Evolutionary conservation across 2,329 filamentous ascomycete genomes (phyloP), one percentile per base, ranked within the genome.

Genomic region (Cyphellophora europaea): DNA sequence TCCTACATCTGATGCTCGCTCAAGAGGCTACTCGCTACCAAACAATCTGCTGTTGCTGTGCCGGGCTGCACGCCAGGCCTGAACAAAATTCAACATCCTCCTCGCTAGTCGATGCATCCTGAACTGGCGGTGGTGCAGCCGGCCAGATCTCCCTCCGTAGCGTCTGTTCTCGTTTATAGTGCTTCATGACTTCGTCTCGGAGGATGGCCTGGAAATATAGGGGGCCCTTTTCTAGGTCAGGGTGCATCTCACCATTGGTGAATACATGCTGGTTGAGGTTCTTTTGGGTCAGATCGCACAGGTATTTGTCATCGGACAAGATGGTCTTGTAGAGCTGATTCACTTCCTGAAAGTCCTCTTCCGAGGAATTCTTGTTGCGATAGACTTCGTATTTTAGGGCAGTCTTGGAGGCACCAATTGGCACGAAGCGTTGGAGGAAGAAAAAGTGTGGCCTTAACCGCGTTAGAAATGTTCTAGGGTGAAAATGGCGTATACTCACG

Each of bases 301-400:
- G 67, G 6, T 68, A 62, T 49, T 79, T 79, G 58, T 80, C 76
- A 53, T 80, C 76, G 2, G 65, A 63, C 69, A 79, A 72, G 53
- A 80, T 67, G 25, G 71, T 69, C 55, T 73, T 74, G 61, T 78
- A 79, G 47, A 79, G 71, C 30, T 69, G 55, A 52, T 65, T 67
- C 53, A 79, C 72, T 34, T 62, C 54, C n/a, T 65, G 54, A 51
- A 79, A 80, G 41, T 77, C 69, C 17, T 69, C 67, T 5, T 77
- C 70, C 12, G 61, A 63, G 3, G 73, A 69, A 50, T 71, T 57
- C 52, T 72, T 74, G 64, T 79, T 74, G 40, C 74, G 66, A 62
- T 66, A 80, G 37, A 80, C 67, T 50, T 80, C 72, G 53, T 79
- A 79, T 37, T 64, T 62, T 69, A 80, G 78, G 25, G 61, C 58